Conservation (phyloP, 768 basidiomycete genomes). For the Lyophyllum decastes region DNA sequence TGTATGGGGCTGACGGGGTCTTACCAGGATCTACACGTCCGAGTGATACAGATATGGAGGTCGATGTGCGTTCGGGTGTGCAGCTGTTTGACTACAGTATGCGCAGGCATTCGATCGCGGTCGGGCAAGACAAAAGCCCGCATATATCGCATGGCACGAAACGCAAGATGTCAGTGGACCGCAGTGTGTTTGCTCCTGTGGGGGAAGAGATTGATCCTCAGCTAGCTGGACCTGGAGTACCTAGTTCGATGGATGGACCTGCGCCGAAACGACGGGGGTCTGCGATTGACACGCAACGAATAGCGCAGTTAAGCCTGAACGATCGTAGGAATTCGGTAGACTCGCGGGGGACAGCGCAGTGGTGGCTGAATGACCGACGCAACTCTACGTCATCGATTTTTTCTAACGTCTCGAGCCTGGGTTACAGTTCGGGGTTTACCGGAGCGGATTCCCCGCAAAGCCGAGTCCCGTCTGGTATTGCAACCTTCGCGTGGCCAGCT, state of each 20-base stretch:
- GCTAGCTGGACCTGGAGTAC: constrained; percentile 67
- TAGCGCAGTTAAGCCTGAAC: constrained; percentile 74
- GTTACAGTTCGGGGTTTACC: constrained; percentile 58
- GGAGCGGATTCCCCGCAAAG: constrained; percentile 63
- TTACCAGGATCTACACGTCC: constrained; percentile 27
- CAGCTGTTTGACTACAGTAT: constrained; percentile 69
- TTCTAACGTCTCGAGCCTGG: constrained; percentile 56
- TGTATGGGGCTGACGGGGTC: constrained; percentile 19
- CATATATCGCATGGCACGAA: constrained; percentile 59
- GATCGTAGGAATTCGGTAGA: constrained; percentile 81
- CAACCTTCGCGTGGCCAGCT: constrained; percentile 74
- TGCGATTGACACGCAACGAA: constrained; percentile 73
- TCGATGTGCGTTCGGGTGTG: constrained; percentile 41
- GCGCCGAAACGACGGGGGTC: constrained; percentile 85
- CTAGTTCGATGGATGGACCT: constrained; percentile 66
- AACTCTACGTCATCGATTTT: constrained; percentile 75
- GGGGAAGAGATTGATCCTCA: constrained; percentile 69
- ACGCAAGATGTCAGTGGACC: constrained; percentile 81
- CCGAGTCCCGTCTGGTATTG: constrained; percentile 60
- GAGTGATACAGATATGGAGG: constrained; percentile 38
- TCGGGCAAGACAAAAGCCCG: constrained; percentile 49
- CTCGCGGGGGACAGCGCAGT: constrained; percentile 49
- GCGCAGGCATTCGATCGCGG: constrained; percentile 72
- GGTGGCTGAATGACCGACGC: constrained; percentile 69
- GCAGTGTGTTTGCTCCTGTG: constrained; percentile 47